Evolutionary conservation across 2,329 filamentous ascomycete genomes (phyloP).

Genomic region (Colletotrichum tropicicola): DNA sequence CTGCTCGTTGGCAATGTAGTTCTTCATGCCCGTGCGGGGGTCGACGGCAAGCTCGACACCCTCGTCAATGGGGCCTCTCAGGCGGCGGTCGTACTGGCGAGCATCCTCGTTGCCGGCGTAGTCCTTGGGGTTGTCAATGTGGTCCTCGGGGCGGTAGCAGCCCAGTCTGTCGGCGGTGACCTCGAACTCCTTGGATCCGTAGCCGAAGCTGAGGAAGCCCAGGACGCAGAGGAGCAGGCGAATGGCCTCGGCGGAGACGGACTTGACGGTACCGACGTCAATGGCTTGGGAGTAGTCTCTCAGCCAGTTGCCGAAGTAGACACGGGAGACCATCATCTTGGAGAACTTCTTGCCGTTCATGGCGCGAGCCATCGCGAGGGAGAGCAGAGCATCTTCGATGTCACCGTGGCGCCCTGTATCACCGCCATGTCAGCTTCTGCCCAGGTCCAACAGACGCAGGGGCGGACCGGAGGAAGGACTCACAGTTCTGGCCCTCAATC

Average conservation of each 20-base stretch:
- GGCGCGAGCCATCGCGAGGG: conserved; percentile 66
- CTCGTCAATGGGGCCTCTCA: conserved; percentile 86
- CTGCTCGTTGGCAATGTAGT: conserved; percentile 91
- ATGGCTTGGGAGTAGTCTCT: conserved; percentile 93
- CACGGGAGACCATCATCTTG: conserved; percentile 86
- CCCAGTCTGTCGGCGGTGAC: conserved; percentile 82
- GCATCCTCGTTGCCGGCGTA: conserved; percentile 89
- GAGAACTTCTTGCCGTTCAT: conserved; percentile 79
- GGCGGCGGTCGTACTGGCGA: conserved; percentile 79
- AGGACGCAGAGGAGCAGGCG: conserved; percentile 88
- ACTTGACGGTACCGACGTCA: conserved; percentile 91
- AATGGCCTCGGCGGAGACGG: conserved; percentile 90
- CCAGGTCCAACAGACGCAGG: background rate
- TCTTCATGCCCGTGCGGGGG: conserved; percentile 78
- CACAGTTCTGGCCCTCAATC: conserved; percentile 85
- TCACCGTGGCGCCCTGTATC: conserved; percentile 81
- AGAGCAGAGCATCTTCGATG: conserved; percentile 89
- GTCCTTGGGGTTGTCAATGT: conserved; percentile 82
- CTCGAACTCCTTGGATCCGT: conserved; percentile 85
- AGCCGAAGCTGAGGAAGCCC: conserved; percentile 89
- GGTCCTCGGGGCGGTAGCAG: conserved; percentile 83
- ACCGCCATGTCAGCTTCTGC: conserved; percentile 30
- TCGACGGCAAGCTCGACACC: conserved; percentile 81
- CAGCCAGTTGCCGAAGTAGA: conserved; percentile 98
- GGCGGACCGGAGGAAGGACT: conserved; percentile 36